Percentiles rank a stretch among this genome's conserved stretches.
Evolutionary conservation across 257 asterid genomes (phyloP).

Genomic region (Plantago elongata): DNA sequence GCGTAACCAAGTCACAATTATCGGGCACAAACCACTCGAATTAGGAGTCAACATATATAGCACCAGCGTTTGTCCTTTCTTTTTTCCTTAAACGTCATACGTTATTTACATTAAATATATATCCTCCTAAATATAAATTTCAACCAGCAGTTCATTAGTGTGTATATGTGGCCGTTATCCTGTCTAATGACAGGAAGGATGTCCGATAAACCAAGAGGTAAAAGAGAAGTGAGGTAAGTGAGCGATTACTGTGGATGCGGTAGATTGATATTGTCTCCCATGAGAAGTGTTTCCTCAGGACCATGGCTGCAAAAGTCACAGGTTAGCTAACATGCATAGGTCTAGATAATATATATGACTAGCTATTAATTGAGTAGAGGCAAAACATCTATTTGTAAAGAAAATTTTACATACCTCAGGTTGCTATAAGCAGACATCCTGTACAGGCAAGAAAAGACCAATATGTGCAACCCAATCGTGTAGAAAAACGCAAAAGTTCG

Average conservation of each 20-base stretch:
- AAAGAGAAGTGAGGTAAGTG: neutral
- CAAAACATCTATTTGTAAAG: no score
- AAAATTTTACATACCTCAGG: constrained; percentile 46
- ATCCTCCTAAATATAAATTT: neutral
- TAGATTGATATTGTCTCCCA: constrained; percentile 53
- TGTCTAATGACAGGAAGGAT: neutral
- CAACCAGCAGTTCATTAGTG: neutral
- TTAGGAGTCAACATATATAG: neutral
- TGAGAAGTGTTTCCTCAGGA: constrained; percentile 47
- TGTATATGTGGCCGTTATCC: neutral
- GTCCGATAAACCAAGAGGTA: neutral
- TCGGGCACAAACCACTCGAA: neutral
- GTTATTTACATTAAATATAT: constrained; percentile 8
- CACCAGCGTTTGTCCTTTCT: neutral
- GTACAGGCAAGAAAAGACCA: constrained; percentile 95
- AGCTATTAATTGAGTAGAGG: neutral
- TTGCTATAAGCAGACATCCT: constrained; percentile 95
- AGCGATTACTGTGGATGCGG: constrained; percentile 55
- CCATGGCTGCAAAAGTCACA: constrained; percentile 66
- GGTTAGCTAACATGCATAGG: constrained; percentile 16
- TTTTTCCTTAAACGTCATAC: neutral
- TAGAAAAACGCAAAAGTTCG: constrained; percentile 94
- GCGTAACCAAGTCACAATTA: no score
- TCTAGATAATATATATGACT: neutral
- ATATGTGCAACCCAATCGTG: constrained; percentile 86